Conservation (phyloP, 2,329 filamentous ascomycete genomes). For the Trichocomaceae sp. region DNA sequence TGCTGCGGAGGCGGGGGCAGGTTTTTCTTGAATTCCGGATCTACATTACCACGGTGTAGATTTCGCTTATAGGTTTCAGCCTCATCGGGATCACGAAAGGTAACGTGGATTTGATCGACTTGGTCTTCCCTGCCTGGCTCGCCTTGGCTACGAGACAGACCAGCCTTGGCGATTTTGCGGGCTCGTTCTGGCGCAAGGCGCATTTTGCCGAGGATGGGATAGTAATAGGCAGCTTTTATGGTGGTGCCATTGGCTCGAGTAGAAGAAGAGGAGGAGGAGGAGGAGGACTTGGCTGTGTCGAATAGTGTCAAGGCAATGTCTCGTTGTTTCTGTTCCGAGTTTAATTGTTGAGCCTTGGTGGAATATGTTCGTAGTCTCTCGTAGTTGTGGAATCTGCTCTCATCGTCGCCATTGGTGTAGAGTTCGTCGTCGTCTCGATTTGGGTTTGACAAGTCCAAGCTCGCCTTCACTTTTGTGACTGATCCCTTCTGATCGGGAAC, state of each 20-base stretch:
- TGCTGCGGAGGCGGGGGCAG: slow-evolving; percentile 31
- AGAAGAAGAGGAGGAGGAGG: slow-evolving; percentile 15
- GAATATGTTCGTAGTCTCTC: slow-evolving; percentile 56
- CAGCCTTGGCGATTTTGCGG: slow-evolving; percentile 38
- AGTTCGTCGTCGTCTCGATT: slow-evolving; percentile 48
- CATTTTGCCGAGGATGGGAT: slow-evolving; percentile 54
- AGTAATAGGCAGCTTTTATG: slow-evolving; percentile 54
- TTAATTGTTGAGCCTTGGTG: slow-evolving; percentile 48
- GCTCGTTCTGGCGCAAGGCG: slow-evolving; percentile 47
- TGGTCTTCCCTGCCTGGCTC: slow-evolving; percentile 39
- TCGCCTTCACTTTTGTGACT: slow-evolving; percentile 49
- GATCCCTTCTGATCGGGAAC: slow-evolving; percentile 45
- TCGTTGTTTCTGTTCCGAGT: slow-evolving; percentile 47
- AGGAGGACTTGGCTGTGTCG: slow-evolving; percentile 36
- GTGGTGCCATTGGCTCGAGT: slow-evolving; percentile 25
- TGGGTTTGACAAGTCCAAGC: slow-evolving; percentile 49
- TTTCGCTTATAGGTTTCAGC: slow-evolving; percentile 44
- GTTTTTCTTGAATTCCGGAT: slow-evolving; percentile 36
- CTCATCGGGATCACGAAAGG: slow-evolving; percentile 46
- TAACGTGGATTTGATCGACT: slow-evolving; percentile 48
- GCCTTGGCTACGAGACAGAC: slow-evolving; percentile 31
- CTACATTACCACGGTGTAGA: slow-evolving; percentile 40
- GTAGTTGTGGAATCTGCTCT: slow-evolving; percentile 46
- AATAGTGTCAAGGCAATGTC: slow-evolving; percentile 55
- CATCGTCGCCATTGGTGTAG: slow-evolving; percentile 43